These are phyloP conservation scores for Cryptococcus neoformans DNA, from an alignment of 1,284 basidiomycete species.

Conservation along the genomic window DNA sequence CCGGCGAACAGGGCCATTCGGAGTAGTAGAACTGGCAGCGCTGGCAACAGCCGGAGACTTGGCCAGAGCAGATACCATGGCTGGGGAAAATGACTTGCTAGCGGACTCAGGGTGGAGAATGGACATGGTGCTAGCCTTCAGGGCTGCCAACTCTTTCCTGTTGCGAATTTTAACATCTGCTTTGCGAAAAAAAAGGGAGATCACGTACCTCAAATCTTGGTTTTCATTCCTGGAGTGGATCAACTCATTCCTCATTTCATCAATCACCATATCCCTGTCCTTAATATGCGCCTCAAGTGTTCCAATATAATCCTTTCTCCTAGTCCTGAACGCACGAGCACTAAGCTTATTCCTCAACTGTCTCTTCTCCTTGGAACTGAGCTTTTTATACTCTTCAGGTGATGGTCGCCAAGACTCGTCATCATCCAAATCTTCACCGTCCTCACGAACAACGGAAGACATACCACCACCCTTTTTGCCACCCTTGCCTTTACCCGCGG, in stretches of 20 bases:
- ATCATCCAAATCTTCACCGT: constrained; percentile 47
- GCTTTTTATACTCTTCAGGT: constrained; percentile 92
- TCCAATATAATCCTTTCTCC: constrained; percentile 92
- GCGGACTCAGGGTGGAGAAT: constrained; percentile 45
- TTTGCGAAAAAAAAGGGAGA: not conserved
- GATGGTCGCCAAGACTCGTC: constrained; percentile 50
- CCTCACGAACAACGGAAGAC: constrained; percentile 48
- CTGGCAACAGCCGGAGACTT: constrained; percentile 15
- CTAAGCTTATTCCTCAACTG: constrained; percentile 96
- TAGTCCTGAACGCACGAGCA: constrained; percentile 88
- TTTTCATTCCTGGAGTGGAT: constrained; percentile 78
- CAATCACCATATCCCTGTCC: constrained; percentile 85
- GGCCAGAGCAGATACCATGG: constrained; percentile 39
- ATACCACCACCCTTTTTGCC: constrained; percentile 51
- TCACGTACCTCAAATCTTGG: constrained; percentile 59
- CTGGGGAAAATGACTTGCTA: constrained; percentile 35
- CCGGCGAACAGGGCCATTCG: constrained; percentile 18
- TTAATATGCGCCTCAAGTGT: constrained; percentile 91
- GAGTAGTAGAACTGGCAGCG: constrained; percentile 46
- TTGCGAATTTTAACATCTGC: not conserved
- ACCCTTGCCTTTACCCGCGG: constrained; percentile 48
- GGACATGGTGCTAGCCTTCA: constrained; percentile 64
- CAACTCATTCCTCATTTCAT: constrained; percentile 81
- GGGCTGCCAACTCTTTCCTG: constrained; percentile 73
- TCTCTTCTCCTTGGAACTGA: constrained; percentile 92